Evolutionary conservation across 257 asterid species (phyloP).

Genomic region (Nicotiana knightiana): DNA sequence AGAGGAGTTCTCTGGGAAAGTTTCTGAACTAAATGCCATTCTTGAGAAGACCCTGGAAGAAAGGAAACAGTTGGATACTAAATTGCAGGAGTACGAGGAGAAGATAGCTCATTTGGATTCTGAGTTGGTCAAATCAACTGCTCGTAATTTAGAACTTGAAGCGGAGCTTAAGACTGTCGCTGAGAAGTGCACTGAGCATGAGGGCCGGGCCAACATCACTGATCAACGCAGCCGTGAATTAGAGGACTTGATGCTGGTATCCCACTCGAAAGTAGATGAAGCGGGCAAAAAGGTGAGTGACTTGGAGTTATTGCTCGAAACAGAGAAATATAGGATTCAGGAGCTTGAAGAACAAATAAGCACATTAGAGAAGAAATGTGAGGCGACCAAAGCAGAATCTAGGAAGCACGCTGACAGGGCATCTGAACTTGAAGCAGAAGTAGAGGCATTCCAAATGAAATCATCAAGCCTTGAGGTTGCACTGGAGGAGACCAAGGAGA

Average conservation of each 20-base stretch:
- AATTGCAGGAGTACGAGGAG: constrained; percentile 50
- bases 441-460: constrained; percentile 51
- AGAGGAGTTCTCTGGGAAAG: constrained; percentile 45
- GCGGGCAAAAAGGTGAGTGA: constrained; percentile 52
- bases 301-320: constrained; percentile 67
- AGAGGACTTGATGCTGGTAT: constrained; percentile 57
- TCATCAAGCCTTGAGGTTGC: constrained; percentile 63
- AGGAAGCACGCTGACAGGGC: constrained; percentile 34
- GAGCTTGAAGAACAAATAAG: constrained; percentile 80
- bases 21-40: constrained; percentile 38
- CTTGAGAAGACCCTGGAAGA: constrained; percentile 46
- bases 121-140: constrained; percentile 38
- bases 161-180: constrained; percentile 43
- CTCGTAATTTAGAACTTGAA: constrained; percentile 60
- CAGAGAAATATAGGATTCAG: constrained; percentile 65
- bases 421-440: constrained; percentile 63
- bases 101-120: constrained; percentile 45
- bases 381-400: constrained; percentile 45
- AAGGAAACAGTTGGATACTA: constrained; percentile 41
- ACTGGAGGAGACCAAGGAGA: constrained; percentile 49
- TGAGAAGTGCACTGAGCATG: constrained; percentile 58
- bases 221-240: constrained; percentile 71
- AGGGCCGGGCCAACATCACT: constrained; percentile 50
- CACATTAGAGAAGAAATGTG: constrained; percentile 46
- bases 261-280: constrained; percentile 63